Percentiles rank a stretch among this genome's conserved stretches.
These are phyloP conservation scores for Hericium coralloides DNA, from an alignment of 768 basidiomycete genomes.

Conservation along the genomic window DNA sequence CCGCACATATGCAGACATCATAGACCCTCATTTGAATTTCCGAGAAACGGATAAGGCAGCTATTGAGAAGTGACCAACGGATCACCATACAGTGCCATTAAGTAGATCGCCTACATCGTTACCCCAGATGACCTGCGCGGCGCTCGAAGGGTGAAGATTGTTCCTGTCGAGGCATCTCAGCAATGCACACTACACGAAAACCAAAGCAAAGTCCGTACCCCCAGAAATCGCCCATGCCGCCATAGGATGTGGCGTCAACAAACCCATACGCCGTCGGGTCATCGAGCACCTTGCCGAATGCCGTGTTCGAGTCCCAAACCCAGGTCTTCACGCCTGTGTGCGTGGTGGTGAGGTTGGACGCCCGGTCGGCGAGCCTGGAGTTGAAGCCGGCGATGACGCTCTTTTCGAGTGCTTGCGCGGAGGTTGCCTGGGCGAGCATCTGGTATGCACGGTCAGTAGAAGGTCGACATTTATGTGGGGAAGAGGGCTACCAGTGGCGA, in stretches of 20 bases:
- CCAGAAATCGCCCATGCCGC: conserved; percentile 42
- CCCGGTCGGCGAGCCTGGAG: conserved; percentile 33
- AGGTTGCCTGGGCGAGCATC: conserved; percentile 38
- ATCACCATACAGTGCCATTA: conserved; percentile 17
- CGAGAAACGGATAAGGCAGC: no score
- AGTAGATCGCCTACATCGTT: conserved; percentile 15
- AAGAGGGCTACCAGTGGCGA: conserved; percentile 45
- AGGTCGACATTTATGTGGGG: conserved; percentile 30
- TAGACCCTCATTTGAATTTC: no score
- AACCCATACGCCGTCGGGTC: conserved; percentile 44
- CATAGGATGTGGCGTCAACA: conserved; percentile 41
- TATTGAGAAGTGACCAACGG: no score
- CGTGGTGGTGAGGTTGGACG: conserved; percentile 31
- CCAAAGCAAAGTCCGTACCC: conserved; percentile 27
- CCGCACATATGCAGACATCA: no score
- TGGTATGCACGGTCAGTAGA: conserved; percentile 20
- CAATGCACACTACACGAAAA: background rate
- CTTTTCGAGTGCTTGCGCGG: conserved; percentile 32
- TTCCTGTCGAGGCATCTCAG: conserved; percentile 28
- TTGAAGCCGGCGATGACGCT: conserved; percentile 45
- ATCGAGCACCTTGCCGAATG: conserved; percentile 42
- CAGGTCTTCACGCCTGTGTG: conserved; percentile 41
- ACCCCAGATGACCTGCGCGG: conserved; percentile 20
- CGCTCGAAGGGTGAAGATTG: conserved; percentile 41
- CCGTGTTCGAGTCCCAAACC: conserved; percentile 41